Conservation (phyloP, 2,329 filamentous ascomycete species). For the Gnomoniopsis sp. region DNA sequence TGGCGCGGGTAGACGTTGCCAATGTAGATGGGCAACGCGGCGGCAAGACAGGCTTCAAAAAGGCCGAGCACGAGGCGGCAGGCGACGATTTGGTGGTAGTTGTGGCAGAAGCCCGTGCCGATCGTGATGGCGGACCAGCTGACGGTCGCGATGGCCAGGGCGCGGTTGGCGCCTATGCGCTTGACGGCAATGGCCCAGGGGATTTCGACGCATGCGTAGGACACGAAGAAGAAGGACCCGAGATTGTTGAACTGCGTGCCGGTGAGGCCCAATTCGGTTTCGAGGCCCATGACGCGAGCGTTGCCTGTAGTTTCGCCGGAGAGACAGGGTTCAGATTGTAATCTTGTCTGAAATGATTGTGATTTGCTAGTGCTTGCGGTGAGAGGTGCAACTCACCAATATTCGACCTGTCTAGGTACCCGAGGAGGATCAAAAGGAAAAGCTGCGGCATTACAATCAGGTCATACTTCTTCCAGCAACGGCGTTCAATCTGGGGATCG, state of each 20-base stretch:
- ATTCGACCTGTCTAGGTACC: background rate
- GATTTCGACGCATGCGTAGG: background rate
- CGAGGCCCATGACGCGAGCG: background rate
- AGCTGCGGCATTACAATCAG: background rate
- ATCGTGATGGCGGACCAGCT: background rate
- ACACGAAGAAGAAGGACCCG: background rate
- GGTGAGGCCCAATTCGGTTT: background rate
- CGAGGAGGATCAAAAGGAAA: background rate
- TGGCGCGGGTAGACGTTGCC: conserved; percentile 23
- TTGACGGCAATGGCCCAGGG: background rate
- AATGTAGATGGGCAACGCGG: conserved; percentile 21
- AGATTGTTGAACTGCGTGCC: background rate
- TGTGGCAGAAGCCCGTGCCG: background rate
- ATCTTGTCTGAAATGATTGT: too few relatives aligned
- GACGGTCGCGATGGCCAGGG: background rate
- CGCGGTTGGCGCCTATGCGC: background rate
- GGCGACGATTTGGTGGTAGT: background rate
- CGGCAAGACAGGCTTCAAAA: conserved; percentile 24
- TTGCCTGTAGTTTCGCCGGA: background rate
- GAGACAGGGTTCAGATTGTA: background rate
- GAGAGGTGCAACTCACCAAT: background rate
- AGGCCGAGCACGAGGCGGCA: conserved; percentile 21
- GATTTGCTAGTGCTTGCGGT: background rate
- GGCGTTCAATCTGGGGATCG: background rate
- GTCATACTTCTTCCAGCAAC: background rate